Evolutionary conservation across 768 basidiomycete genomes (phyloP).

Genomic region (Calvatia gigantea): DNA sequence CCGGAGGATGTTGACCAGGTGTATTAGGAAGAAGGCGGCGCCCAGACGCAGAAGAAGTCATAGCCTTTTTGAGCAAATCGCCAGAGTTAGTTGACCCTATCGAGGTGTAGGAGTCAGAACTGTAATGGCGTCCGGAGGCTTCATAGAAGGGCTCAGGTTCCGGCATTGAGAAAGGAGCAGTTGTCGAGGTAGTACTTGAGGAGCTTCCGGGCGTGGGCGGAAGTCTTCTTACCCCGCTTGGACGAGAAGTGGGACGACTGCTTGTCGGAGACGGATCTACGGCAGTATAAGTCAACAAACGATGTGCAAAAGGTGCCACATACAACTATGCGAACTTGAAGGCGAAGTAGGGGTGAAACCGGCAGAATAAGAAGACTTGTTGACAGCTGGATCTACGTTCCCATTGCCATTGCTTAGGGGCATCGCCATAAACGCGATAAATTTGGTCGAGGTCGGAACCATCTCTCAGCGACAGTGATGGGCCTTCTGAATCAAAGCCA

Average conservation of each 20-base stretch:
- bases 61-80: slow-evolving; percentile 26
- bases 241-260: neutral
- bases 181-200: slow-evolving; percentile 24
- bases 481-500: slow-evolving; percentile 50
- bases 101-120: slow-evolving; percentile 14
- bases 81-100: slow-evolving; percentile 15
- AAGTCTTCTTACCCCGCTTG: slow-evolving; percentile 25
- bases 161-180: slow-evolving; percentile 32
- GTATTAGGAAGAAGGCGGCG: slow-evolving; percentile 26
- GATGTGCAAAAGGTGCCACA: neutral
- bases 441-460: slow-evolving; percentile 30
- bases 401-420: slow-evolving; percentile 17
- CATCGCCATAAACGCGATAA: slow-evolving; percentile 32
- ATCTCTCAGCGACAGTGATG: slow-evolving; percentile 24
- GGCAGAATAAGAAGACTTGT: slow-evolving; percentile 14
- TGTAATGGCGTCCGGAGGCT: slow-evolving; percentile 17
- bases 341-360: slow-evolving; percentile 13
- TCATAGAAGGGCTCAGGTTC: slow-evolving; percentile 39
- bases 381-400: slow-evolving; percentile 11
- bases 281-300: neutral
- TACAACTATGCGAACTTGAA: slow-evolving; percentile 3
- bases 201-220: slow-evolving; percentile 41
- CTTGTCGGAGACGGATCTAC: slow-evolving; percentile 8
- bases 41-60: slow-evolving; percentile 20
- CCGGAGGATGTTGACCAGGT: slow-evolving; percentile 14